Base-by-base conservation (phyloP, 495 filamentous ascomycete species). In the Parathielavia hyrcaniae region DNA sequence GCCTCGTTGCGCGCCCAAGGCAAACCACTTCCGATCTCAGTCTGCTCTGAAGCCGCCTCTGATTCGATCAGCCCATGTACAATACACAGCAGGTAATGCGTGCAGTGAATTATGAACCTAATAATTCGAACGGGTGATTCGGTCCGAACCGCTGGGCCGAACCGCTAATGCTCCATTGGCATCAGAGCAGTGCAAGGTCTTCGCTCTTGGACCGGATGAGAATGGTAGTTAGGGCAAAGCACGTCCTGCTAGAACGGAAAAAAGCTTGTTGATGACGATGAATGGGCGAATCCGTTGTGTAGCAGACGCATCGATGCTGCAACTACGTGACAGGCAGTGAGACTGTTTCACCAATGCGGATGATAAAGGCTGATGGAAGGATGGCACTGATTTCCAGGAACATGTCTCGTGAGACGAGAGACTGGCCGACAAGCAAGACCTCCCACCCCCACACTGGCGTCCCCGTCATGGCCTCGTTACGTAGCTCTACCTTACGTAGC, bases 401-500 rank as follows among this genome's bases (percentile, higher is more conserved):
- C 20, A 16, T 36, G 43, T n/a, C 32, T 23, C 20, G 30, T 38
- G 53, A 47, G 45, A 49, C 44, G 40, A 32, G 17, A 17, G 6
- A 38, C 20, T 19, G 1, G 22, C 30, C 43, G 38, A 23, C 16
- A 38, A 1, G 32, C 41, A 30, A 7, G 6, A 9, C 5, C 1
- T 20, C 14, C 41, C 7, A n/a, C 7, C 36, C 22, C 14, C 17
- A 23, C 26, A 23, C 40, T 44, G 26, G 47, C 47, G 51, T 55
- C 30, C 17, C 47, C 19, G 17, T 45, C 38, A 19, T 55, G 20
- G 45, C 40, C 36, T 53, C 23, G 57, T 61, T 55, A 51, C 59
- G 16, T 43, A 57, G 16, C 40, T 8, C 1, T 17, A 3, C 13
- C 16, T 60, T 69, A 77, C 35, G 65, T 64, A 26, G 72, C 86